These are phyloP conservation scores for Aphanomyces astaci DNA, from an alignment of 352 stramenopile species.

Conservation along the genomic window DNA sequence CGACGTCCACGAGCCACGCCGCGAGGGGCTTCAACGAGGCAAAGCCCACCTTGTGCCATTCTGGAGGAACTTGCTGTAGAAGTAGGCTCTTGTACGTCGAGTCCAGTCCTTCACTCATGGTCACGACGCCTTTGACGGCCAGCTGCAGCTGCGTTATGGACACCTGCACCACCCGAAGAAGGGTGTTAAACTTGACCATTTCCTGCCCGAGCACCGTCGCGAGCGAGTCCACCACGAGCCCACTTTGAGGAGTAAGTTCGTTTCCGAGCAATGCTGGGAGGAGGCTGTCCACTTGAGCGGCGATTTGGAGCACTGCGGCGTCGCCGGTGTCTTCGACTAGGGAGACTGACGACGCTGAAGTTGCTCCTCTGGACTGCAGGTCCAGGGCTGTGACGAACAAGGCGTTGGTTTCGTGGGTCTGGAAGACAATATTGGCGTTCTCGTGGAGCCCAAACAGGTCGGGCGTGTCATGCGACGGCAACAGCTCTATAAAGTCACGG, in stretches of 20 bases:
- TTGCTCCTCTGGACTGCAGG: constrained; percentile 1
- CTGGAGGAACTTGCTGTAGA: constrained; percentile 42
- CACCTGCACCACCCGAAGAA: constrained; percentile 37
- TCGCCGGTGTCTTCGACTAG: background rate
- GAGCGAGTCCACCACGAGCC: constrained; percentile 36
- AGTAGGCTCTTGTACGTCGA: constrained; percentile 44
- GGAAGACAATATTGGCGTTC: constrained; percentile 65
- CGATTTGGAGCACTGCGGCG: constrained; percentile 15
- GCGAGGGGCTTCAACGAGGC: constrained; percentile 38
- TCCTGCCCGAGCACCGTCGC: constrained; percentile 61
- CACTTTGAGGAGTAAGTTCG: background rate
- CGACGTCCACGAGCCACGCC: constrained; percentile 48
- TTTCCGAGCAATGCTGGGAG: constrained; percentile 17
- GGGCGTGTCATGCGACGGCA: constrained; percentile 33
- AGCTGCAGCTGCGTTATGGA: constrained; percentile 40
- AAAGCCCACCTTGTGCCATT: constrained; percentile 34
- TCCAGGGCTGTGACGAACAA: constrained; percentile 25
- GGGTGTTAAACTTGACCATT: constrained; percentile 37
- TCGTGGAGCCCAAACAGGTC: constrained; percentile 79
- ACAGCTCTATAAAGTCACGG: constrained; percentile 40
- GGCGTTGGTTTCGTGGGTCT: constrained; percentile 44
- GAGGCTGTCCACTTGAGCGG: constrained; percentile 26
- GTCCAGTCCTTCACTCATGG: constrained; percentile 53
- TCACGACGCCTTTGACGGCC: constrained; percentile 45
- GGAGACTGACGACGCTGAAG: background rate